Conservation (phyloP, 345 rosid species). For the Hibiscus tridactylites region DNA sequence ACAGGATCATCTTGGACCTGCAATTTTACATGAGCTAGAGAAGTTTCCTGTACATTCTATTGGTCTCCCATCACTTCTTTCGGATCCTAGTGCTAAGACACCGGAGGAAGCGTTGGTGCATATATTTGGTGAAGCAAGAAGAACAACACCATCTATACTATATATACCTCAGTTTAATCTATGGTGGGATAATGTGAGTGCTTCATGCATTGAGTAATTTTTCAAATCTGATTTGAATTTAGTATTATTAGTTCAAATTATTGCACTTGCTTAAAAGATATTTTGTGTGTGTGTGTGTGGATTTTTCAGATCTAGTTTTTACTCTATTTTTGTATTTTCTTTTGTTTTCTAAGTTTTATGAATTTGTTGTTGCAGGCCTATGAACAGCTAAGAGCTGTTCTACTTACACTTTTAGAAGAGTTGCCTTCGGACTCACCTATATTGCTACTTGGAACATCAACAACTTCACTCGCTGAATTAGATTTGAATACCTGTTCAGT, state of each 20-base stretch:
- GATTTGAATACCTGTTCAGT: slow-evolving; percentile 42
- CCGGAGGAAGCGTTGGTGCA: slow-evolving; percentile 99
- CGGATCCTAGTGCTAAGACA: slow-evolving; percentile 98
- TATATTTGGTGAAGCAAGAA: slow-evolving; percentile 95
- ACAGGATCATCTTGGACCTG: slow-evolving; percentile 99
- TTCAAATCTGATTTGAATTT: not conserved
- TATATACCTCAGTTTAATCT: slow-evolving; percentile 80
- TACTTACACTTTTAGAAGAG: slow-evolving; percentile 84
- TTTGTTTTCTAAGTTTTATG: slow-evolving; percentile 11
- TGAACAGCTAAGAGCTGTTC: slow-evolving; percentile 89
- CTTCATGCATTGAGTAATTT: slow-evolving; percentile 1
- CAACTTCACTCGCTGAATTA: slow-evolving; percentile 39
- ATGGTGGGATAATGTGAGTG: slow-evolving; percentile 97
- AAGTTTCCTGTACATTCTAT: slow-evolving; percentile 91
- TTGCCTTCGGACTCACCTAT: slow-evolving; percentile 81
- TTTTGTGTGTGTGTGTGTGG: not conserved
- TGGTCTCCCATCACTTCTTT: slow-evolving; percentile 95
- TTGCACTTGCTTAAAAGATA: not conserved
- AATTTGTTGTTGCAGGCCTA: slow-evolving; percentile 61
- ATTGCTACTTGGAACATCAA: slow-evolving; percentile 71
- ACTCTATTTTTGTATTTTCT: slow-evolving; percentile 11
- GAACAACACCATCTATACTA: slow-evolving; percentile 90
- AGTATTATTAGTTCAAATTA: not conserved
- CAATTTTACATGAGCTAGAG: slow-evolving; percentile 91
- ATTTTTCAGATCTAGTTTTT: not conserved